Conservation (phyloP, 257 asterid genomes). For the Catharanthus roseus region DNA sequence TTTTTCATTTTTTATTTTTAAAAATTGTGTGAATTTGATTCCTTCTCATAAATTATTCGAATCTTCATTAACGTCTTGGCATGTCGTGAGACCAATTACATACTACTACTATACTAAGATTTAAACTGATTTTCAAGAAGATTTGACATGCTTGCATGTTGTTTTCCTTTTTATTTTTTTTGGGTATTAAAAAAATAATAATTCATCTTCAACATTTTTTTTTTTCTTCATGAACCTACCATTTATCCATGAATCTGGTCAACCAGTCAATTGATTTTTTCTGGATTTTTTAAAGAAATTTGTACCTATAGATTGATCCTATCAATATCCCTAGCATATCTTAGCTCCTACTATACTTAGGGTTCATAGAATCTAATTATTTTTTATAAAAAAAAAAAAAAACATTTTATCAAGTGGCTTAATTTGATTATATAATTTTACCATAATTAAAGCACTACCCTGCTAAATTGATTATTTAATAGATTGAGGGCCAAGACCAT, state of each 20-base stretch:
- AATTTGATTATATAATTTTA: neutral
- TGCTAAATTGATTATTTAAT: neutral
- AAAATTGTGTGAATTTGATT: too few species aligned
- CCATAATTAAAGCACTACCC: neutral
- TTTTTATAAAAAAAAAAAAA: neutral
- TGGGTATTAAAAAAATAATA: neutral
- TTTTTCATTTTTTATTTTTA: too few species aligned
- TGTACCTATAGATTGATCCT: constrained; percentile 6
- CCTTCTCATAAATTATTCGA: too few species aligned
- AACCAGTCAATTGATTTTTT: constrained; percentile 2
- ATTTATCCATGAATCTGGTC: neutral
- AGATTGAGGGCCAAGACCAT: neutral
- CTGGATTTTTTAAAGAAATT: neutral
- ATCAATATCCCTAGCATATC: neutral
- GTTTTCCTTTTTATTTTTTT: neutral
- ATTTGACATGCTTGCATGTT: neutral
- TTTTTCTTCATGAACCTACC: neutral
- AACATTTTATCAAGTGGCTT: constrained; percentile 6
- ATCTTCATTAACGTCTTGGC: too few species aligned
- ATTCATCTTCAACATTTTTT: neutral
- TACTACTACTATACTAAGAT: too few species aligned
- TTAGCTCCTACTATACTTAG: neutral
- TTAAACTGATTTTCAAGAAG: neutral
- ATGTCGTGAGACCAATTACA: too few species aligned
- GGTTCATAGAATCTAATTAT: neutral